Base-by-base conservation (phyloP, 768 basidiomycete genomes). In the Lactarius indigo region DNA sequence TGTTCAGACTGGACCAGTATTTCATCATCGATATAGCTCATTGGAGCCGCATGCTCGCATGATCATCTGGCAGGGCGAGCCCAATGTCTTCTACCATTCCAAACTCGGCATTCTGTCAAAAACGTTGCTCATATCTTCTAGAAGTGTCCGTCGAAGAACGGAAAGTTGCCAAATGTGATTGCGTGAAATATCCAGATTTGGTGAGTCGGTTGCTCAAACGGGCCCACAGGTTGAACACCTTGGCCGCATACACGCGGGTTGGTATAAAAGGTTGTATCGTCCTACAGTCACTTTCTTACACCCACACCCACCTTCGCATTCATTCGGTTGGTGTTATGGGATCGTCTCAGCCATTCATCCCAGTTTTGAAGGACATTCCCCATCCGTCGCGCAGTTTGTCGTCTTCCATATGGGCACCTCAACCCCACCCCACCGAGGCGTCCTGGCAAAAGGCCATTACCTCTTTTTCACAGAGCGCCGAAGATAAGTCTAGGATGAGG, bases 391-490 rank as follows among this genome's bases (percentile, higher is more conserved):
- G 70, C 52, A 10, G 64, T 30, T 62, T 71, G 20, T 63, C 73
- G 1, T 66, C 77, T 4, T 91, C 90, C 59, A 92, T 93, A 68
- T 93, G 91, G 91, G 91, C 91, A 1, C 91, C 91, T 9, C 89
- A 88, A 73, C 88, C 90, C 4, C 89, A 88, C 74, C 84, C 84
- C 6, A 82, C 84, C 18, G 87, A 87, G 23, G 73, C 80, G 6
- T 82, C 85, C 15, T 93, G 91, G 91, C 88, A 90, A 26, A 81
- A 81, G 66, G 79, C 87, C 42, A 77, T 89, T 41, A 87, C 88
- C 65, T 78, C 87, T 5, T 87, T 87, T 71, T 69, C 70, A 1
- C 68, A 62, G 63, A 82, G 83, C 61, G 82, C 84, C 41, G 81
- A 79, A 28, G 85, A 68, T 65, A 65, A 60, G 23, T 13, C 57